Evolutionary conservation across 2,329 filamentous ascomycete genomes (phyloP).

Genomic region (Fusarium sp.): DNA sequence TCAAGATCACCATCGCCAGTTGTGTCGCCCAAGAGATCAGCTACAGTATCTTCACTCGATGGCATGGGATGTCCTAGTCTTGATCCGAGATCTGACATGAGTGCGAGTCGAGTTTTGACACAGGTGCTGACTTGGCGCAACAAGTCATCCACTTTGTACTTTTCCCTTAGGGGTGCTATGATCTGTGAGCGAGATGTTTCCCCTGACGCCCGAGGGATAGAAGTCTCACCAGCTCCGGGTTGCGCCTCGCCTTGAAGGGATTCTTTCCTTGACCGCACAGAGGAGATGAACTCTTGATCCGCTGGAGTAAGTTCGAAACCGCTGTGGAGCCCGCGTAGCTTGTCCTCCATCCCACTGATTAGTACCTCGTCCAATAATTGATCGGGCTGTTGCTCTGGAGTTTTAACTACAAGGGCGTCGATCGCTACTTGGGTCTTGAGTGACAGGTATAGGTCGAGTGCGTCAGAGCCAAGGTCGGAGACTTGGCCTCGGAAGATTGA

Average conservation of each 20-base stretch:
- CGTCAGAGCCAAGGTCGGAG: slow-evolving; percentile 60
- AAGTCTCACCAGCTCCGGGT: slow-evolving; percentile 49
- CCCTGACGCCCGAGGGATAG: not conserved
- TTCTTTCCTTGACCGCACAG: slow-evolving; percentile 54
- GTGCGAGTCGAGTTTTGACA: slow-evolving; percentile 53
- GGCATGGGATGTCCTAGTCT: slow-evolving; percentile 57
- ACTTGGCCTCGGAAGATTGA: slow-evolving; percentile 61
- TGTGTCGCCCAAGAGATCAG: slow-evolving; percentile 49
- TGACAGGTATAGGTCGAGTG: slow-evolving; percentile 62
- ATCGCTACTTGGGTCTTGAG: slow-evolving; percentile 69
- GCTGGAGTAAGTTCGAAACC: slow-evolving; percentile 53
- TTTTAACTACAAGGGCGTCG: slow-evolving; percentile 64
- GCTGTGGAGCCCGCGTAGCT: slow-evolving; percentile 55
- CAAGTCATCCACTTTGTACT: slow-evolving; percentile 59
- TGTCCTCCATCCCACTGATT: slow-evolving; percentile 68
- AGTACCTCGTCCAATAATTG: slow-evolving; percentile 72
- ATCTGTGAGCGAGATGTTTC: slow-evolving; percentile 28
- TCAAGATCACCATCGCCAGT: slow-evolving; percentile 54
- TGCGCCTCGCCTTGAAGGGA: slow-evolving; percentile 51
- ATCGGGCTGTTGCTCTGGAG: slow-evolving; percentile 66
- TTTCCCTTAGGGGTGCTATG: slow-evolving; percentile 53
- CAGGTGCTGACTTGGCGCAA: slow-evolving; percentile 54
- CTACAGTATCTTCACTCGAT: slow-evolving; percentile 45
- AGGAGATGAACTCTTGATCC: slow-evolving; percentile 54
- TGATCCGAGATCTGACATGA: slow-evolving; percentile 53